Base-by-base conservation (phyloP, 768 basidiomycete genomes). In the Leccinum uliginosum region DNA sequence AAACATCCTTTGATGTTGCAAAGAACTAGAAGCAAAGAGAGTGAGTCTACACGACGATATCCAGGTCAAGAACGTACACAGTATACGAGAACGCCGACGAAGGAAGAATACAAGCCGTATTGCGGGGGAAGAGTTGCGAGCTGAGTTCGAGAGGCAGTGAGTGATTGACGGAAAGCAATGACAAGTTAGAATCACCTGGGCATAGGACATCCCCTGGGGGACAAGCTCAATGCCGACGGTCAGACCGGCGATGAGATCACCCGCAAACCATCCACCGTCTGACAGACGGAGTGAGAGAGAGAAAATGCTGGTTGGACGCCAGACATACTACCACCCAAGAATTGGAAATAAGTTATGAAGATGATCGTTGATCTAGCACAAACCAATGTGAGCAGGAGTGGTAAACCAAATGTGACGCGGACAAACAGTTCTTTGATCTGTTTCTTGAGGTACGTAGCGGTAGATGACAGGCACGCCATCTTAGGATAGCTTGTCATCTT, bases 1-100 rank as follows among this genome's bases (percentile, higher is more conserved):
- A 94, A 43, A 99, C 91, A 78, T 99, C 96, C 73, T 98, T 98
- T 32, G 92, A 92, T 0, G 97, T 98, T 23, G 94, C 96, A 67
- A 98, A 98, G 75, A 97, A 83, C 88, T 92, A 60, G 43, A 34
- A 45, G 43, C 35, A 30, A 32, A 27, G 7, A 12, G 19, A 4
- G n/a, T 62, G 11, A 49, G n/a, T 6, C 2, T 0, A 15, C 2
- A n/a, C 23, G 7, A 11, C 3, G 19, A 1, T 6, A 26, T 27
- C 4, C 26, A 17, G 40, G 34, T 12, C 35, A 51, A 38, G 49
- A 9, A 72, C 85, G 46, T 75, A 90, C 89, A 57, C 88, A 93
- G 73, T 95, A 97, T 57, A 86, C 75, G 57, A 91, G 72, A 24
- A 89, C 87, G 8, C 92, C 94, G 62, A 96, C 83, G 67, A 97